Conservation (phyloP, 176 grass and related monocot species). For the Saccharum spontaneum region DNA sequence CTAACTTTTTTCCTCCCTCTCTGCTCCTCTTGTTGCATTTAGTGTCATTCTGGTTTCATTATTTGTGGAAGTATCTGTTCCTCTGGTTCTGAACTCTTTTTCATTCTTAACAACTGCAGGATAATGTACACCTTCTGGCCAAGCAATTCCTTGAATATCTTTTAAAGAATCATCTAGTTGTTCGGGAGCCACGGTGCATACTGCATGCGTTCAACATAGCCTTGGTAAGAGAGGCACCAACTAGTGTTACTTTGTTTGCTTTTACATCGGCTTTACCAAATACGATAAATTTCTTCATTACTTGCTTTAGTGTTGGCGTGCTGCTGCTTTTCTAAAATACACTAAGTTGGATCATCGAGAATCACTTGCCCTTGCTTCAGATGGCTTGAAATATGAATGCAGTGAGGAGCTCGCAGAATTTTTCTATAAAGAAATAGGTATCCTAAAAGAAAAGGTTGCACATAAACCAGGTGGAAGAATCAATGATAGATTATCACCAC, state of each 20-base stretch:
- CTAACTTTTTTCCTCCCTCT: constrained; percentile 4
- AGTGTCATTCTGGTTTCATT: constrained; percentile 1
- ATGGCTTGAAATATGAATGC: constrained; percentile 58
- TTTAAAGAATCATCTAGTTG: constrained; percentile 79
- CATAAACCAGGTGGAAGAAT: constrained; percentile 31
- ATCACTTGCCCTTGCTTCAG: constrained; percentile 59
- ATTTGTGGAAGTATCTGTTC: background rate
- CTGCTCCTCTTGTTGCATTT: background rate
- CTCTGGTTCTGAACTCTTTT: constrained; percentile 13
- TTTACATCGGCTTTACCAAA: constrained; percentile 15
- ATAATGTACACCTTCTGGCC: constrained; percentile 45
- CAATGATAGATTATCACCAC: background rate
- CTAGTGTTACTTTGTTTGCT: constrained; percentile 12
- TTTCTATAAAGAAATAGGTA: constrained; percentile 49
- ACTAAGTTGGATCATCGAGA: constrained; percentile 54
- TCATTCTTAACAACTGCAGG: constrained; percentile 47
- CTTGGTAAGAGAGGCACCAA: constrained; percentile 54
- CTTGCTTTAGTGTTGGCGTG: constrained; percentile 78
- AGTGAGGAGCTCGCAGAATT: constrained; percentile 38
- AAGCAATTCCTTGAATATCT: constrained; percentile 56
- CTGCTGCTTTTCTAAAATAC: constrained; percentile 66
- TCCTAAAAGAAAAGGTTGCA: constrained; percentile 40
- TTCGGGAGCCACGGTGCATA: constrained; percentile 49
- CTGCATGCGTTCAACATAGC: constrained; percentile 66
- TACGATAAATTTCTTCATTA: constrained; percentile 22